Evolutionary conservation across 2,329 filamentous ascomycete species (phyloP), one percentile per base, ranked within the genome.

Genomic region (Microdochium paspali): DNA sequence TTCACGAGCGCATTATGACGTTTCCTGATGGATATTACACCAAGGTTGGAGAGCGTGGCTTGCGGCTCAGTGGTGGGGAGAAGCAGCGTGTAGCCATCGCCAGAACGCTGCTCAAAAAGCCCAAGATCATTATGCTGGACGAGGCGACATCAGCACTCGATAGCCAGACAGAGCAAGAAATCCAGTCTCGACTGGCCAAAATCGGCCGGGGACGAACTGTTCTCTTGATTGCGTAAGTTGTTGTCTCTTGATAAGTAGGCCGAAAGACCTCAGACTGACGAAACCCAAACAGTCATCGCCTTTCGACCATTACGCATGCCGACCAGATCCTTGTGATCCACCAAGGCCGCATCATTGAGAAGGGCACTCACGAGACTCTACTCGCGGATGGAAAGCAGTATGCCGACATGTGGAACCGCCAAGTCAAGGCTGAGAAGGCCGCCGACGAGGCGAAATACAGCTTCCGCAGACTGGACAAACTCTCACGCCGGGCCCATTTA

Each of bases 71-170:
- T 51, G 90, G 90, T 49, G 90, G 90, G 46, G 90, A 96, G 66
- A 94, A 95, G 65, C 90, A 96, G 64, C 84, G 90, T 46, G 88
- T 96, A 44, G 90, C 90, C 3, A 95, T 96, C 64, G 90, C 90
- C 20, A 84, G 90, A 47, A 95, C 90, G 0, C 93, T 96, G 53
- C 75, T 96, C 54, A 96, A 96, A 67, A 82, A 95, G 55, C 90
- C 90, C 1, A 83, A 85, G 46, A 90, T 96, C 59, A 95, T 95
- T 60, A 85, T 96, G 68, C 73, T 96, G 32, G 90, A 96, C 62
- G 90, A 96, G 66, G 90, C 90, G 12, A 96, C 90, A 1, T 91
- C 90, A 28, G 90, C 90, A 10, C 73, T 96, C 25, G 90, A 96
- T 62, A 90, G 88, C 0, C 87, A 93, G 54, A 96, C 90, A 0